Base-by-base conservation (phyloP, 306 rosid species). In the Casuarina equisetifolia region DNA sequence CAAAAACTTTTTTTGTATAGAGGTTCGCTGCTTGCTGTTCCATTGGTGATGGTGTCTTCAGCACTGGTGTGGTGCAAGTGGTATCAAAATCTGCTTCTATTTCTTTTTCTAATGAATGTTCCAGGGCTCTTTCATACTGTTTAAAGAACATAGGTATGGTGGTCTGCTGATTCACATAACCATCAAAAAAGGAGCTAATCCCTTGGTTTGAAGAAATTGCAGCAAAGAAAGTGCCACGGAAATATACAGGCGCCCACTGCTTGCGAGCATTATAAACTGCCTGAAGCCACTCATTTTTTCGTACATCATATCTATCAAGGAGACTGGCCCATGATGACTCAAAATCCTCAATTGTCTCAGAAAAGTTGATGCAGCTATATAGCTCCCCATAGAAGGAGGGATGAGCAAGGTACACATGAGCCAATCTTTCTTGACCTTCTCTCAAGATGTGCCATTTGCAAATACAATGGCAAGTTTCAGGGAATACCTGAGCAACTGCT, bases 371-470 rank as follows among this genome's bases (percentile, higher is more conserved):
- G 82, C 94, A 91, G 80, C 91, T 85, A 79, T 91, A 88, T 6
- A 91, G 82, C 84, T 91, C 92, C 10, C 92, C 90, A 17, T 89
- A 86, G 74, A 89, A 88, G 66, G 94, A 84, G 76, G 92, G 94
- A 72, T 89, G 86, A 64, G 92, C 89, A 79, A 88, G 90, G 88
- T 89, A 88, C 74, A 85, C 78, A 82, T 83, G 97, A 88, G 94
- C 88, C 80, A 91, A 9, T 80, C 97, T 84, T 86, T 89, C 92
- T 79, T 89, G 97, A 63, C 94, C 93, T 88, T 91, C 97, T 80
- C 97, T 88, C 85, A 91, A 86, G 73, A 91, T 91, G 81, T 91
- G 97, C 97, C 97, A 91, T 84, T 89, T 91, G 86, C 97, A 91
- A 72, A 91, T 91, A 69, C 94, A 89, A 71, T 91, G 97, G 61